Evolutionary conservation across 306 rosid genomes (phyloP), one percentile per base, ranked within the genome.

Genomic region (Rosa persica): DNA sequence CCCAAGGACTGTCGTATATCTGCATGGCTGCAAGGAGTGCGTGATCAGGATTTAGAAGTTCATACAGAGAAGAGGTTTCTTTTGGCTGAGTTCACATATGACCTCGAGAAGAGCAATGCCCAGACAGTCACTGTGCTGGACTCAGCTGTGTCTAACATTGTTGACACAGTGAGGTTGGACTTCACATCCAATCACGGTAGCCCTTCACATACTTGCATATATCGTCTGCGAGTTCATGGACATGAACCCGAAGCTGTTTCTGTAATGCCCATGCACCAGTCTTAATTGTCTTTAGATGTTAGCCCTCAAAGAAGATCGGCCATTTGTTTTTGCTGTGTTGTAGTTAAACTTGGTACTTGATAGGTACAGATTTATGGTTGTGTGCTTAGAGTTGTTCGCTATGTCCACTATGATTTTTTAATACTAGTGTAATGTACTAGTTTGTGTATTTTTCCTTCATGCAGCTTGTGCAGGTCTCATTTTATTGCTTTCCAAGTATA

Each of bases 101-200:
- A 93, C 79, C 98, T 96, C 23, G 94, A 90, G 85, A 96, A 87
- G 86, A 93, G 97, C 90, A 93, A 96, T 82, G 99, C 98, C 42
- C 99, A 96, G 84, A 96, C 98, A 54, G 88, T 85, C 81, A 65
- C 86, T 52, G 88, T 90, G 64, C 49, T 86, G 81, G 83, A 80
- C 61, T 87, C 90, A 4, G 81, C 86, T 1, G 81, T 82, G 39
- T 49, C 87, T 15, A 75, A 85, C 39, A 73, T 88, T 30, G 67
- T 96, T 2, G 88, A 96, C 89, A 91, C 89, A 3, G 81, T 96
- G 49, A 87, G 94, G 91, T 87, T 96, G 8, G 98, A 91, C 70
- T 93, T 93, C 85, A 87, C 90, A 1, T 93, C 98, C 47, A 93
- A 96, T 89, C 91, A 96, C 15, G 97, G 98, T 79, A 90, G 87